Percentiles rank a stretch among this genome's conserved stretches.
phyloP scores from a whole-genome alignment of 2,329 filamentous ascomycete genomes.

The Cadophora malorum region DNA sequence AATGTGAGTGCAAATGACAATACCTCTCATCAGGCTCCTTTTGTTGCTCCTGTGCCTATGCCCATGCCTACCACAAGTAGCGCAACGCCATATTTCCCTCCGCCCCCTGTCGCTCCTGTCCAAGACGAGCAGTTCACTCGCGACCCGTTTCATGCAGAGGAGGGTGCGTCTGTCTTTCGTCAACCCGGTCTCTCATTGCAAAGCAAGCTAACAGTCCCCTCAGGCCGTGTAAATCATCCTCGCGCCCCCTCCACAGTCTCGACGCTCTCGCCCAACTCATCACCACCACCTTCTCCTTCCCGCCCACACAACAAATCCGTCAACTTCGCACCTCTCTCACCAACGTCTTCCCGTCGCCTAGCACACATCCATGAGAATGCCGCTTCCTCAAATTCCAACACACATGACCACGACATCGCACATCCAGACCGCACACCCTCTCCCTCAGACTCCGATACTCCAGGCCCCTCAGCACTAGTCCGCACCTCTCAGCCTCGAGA shows the following conservation, averaged over 20 bases:
- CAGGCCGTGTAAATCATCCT: slow-evolving; percentile 29
- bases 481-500: not conserved
- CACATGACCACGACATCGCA: slow-evolving; percentile 15
- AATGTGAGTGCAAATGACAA: slow-evolving; percentile 45
- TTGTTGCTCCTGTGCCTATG: slow-evolving; percentile 27
- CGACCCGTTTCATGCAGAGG: slow-evolving; percentile 33
- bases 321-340: slow-evolving; percentile 44
- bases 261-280: slow-evolving; percentile 24
- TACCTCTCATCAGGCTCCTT: slow-evolving; percentile 30
- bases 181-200: not conserved
- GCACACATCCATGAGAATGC: slow-evolving; percentile 31
- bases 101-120: slow-evolving; percentile 39
- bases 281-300: slow-evolving; percentile 25
- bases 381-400: slow-evolving; percentile 1
- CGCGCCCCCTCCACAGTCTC: slow-evolving; percentile 15
- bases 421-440: slow-evolving; percentile 13
- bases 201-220: slow-evolving; percentile 14
- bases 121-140: slow-evolving; percentile 37
- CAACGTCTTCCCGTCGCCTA: slow-evolving; percentile 39
- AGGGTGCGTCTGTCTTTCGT: slow-evolving; percentile 41
- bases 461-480: slow-evolving; percentile 11
- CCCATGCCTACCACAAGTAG: slow-evolving; percentile 25
- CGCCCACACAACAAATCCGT: slow-evolving; percentile 41
- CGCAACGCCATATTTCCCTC: slow-evolving; percentile 39
- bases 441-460: slow-evolving; percentile 22